Evolutionary conservation across 139 green algal genomes (phyloP).

Genomic region (Micractinium conductrix): DNA sequence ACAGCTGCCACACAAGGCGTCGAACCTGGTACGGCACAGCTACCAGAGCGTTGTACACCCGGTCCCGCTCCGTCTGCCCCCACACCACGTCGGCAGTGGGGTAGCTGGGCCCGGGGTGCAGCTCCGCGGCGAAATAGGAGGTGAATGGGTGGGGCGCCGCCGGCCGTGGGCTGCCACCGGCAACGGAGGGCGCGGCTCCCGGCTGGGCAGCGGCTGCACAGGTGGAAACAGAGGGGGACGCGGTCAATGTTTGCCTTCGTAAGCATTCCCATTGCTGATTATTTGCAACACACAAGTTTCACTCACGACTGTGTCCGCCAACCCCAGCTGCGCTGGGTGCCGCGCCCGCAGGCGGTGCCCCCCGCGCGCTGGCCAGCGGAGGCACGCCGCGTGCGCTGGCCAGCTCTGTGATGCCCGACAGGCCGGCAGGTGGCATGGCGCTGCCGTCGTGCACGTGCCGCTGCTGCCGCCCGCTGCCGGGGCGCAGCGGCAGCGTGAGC

Average conservation of each 20-base stretch:
- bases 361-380: neutral
- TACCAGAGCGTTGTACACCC: slow-evolving; percentile 90
- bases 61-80: slow-evolving; percentile 78
- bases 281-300: no score
- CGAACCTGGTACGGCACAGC: slow-evolving; percentile 87
- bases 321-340: no score
- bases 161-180: neutral
- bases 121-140: slow-evolving; percentile 34
- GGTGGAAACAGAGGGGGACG: no score
- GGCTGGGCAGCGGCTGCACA: no score
- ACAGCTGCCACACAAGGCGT: no score
- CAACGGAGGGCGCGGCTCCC: neutral
- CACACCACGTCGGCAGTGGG: slow-evolving; percentile 73
- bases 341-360: neutral
- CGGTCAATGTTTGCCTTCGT: no score
- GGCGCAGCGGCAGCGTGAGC: no score
- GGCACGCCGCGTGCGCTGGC: neutral
- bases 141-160: slow-evolving; percentile 16
- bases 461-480: no score
- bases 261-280: no score
- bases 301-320: no score
- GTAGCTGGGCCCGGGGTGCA: slow-evolving; percentile 44
- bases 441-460: no score
- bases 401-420: neutral
- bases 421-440: neutral